Evolutionary conservation across 768 basidiomycete genomes (phyloP).

Genomic region (Mrakia frigida): DNA sequence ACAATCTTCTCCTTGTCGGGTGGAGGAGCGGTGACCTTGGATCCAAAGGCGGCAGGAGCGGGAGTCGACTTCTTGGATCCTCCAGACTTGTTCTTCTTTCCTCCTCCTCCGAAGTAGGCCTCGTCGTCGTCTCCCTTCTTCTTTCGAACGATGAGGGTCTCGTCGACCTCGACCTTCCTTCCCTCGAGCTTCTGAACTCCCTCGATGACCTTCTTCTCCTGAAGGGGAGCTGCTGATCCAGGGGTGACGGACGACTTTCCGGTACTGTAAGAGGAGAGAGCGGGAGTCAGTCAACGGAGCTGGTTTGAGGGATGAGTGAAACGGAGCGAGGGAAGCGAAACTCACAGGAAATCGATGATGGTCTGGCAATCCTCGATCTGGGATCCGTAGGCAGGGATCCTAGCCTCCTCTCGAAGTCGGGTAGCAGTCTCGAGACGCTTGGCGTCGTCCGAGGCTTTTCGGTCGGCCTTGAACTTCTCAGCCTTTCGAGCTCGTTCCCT

Average conservation of each 20-base stretch:
- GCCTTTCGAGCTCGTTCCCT: slow-evolving; percentile 60
- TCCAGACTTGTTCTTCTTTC: slow-evolving; percentile 52
- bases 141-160: slow-evolving; percentile 64
- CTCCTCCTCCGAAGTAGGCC: slow-evolving; percentile 45
- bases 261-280: slow-evolving; percentile 53
- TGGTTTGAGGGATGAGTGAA: slow-evolving; percentile 46
- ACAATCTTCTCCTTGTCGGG: slow-evolving; percentile 26
- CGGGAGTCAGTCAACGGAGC: slow-evolving; percentile 46
- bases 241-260: slow-evolving; percentile 34
- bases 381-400: slow-evolving; percentile 77
- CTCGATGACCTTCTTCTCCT: slow-evolving; percentile 35
- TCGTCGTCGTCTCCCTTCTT: slow-evolving; percentile 86
- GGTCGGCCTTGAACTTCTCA: slow-evolving; percentile 68
- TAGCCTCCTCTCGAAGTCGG: slow-evolving; percentile 83
- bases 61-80: slow-evolving; percentile 35
- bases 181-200: slow-evolving; percentile 64
- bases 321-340: slow-evolving; percentile 49
- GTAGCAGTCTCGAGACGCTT: slow-evolving; percentile 75
- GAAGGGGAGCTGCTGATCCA: neutral
- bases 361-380: slow-evolving; percentile 96
- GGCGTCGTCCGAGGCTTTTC: slow-evolving; percentile 66
- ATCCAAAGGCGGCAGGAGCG: slow-evolving; percentile 33
- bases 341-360: slow-evolving; percentile 70
- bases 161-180: slow-evolving; percentile 69
- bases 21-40: slow-evolving; percentile 30